phyloP scores from a whole-genome alignment of 192 early-diverging fungal genomes.

The Rhizophagus prolifer region DNA sequence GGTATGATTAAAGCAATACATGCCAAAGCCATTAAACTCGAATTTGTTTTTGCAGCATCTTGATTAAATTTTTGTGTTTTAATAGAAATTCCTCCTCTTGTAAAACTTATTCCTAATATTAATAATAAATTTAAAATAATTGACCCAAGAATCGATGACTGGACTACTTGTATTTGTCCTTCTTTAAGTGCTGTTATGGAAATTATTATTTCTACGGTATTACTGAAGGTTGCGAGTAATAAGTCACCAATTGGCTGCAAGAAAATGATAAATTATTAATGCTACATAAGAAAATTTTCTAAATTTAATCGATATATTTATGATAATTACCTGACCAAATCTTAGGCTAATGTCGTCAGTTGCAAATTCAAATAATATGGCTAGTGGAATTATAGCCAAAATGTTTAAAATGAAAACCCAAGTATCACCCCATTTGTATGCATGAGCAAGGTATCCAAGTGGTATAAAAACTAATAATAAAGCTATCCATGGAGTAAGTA shows the following conservation, averaged over 20 bases:
- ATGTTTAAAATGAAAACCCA: constrained; percentile 84
- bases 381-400: constrained; percentile 87
- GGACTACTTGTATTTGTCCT: constrained; percentile 78
- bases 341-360: constrained; percentile 45
- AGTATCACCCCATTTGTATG: constrained; percentile 63
- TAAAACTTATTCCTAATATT: constrained; percentile 82
- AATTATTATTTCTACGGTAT: constrained; percentile 87
- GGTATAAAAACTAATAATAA: constrained; percentile 41
- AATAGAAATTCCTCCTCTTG: constrained; percentile 75
- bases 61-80: constrained; percentile 70
- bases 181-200: constrained; percentile 76
- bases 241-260: constrained; percentile 49
- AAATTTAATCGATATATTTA: too few relatives aligned
- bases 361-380: constrained; percentile 56
- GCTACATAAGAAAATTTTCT: too few relatives aligned
- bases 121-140: constrained; percentile 87
- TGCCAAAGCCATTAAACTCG: constrained; percentile 64
- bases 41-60: constrained; percentile 70
- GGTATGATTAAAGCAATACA: constrained; percentile 68
- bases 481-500: too few relatives aligned
- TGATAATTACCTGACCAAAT: constrained; percentile 43
- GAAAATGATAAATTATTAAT: not conserved
- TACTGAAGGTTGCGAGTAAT: constrained; percentile 73
- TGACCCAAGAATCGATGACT: constrained; percentile 85
- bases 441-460: constrained; percentile 69